These are phyloP conservation scores for Coffea canephora DNA, from an alignment of 257 asterid species.

Conservation along the genomic window DNA sequence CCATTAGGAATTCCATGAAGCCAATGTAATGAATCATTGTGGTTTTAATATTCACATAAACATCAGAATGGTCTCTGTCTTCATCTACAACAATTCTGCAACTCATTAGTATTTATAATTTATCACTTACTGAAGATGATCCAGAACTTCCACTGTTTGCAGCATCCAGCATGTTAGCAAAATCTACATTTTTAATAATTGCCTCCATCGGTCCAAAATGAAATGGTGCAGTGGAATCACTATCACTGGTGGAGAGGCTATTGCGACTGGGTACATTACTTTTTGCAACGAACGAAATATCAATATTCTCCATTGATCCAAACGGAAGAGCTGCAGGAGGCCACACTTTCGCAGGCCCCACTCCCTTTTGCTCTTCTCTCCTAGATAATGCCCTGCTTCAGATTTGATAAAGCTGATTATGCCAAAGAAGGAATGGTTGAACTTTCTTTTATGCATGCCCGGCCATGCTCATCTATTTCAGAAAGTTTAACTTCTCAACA, in stretches of 20 bases:
- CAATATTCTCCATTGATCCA: constrained; percentile 21
- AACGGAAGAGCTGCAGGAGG: constrained; percentile 11
- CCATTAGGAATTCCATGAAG: not conserved
- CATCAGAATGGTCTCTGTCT: not conserved
- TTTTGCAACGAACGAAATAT: constrained; percentile 16
- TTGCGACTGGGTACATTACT: constrained; percentile 20
- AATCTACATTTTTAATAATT: constrained; percentile 24
- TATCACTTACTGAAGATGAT: constrained; percentile 39
- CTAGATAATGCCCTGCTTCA: constrained; percentile 31
- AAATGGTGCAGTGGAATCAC: constrained; percentile 16
- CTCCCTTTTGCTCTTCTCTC: constrained; percentile 31
- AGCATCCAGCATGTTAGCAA: constrained; percentile 18
- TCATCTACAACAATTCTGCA: not conserved
- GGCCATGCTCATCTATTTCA: not conserved
- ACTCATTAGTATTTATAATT: not conserved
- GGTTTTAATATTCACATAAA: not conserved
- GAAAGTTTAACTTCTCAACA: not conserved
- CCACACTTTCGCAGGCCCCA: constrained; percentile 22
- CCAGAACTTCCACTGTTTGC: constrained; percentile 19
- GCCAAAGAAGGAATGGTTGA: not conserved
- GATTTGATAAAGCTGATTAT: not conserved
- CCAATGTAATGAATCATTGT: not conserved
- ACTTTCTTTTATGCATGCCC: not conserved
- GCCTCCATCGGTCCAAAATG: constrained; percentile 31
- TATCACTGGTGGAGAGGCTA: constrained; percentile 15